phyloP scores from a whole-genome alignment of 2,329 filamentous ascomycete genomes.

The Xylaria sp. region DNA sequence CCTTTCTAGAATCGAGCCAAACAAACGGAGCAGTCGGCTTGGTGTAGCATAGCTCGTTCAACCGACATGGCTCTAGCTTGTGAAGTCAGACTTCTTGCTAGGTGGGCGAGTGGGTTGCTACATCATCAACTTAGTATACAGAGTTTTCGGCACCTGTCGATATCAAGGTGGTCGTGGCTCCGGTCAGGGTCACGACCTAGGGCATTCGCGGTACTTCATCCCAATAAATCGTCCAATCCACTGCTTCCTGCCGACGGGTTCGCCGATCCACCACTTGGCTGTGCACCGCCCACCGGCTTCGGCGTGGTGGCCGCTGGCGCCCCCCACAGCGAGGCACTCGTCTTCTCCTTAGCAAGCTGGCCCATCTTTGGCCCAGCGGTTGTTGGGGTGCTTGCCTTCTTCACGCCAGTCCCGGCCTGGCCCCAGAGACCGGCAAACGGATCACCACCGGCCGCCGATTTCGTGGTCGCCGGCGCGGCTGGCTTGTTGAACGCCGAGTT shows the following conservation, averaged over 20 bases:
- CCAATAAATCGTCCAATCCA: constrained; percentile 38
- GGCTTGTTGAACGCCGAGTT: constrained; percentile 54
- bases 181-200: background rate
- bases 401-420: constrained; percentile 71
- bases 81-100: constrained; percentile 18
- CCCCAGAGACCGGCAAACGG: constrained; percentile 90
- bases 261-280: constrained; percentile 1
- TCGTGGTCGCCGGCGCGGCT: constrained; percentile 49
- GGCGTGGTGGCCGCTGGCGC: constrained; percentile 53
- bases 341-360: constrained; percentile 97
- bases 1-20: constrained; percentile 45
- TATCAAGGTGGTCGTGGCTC: constrained; percentile 4
- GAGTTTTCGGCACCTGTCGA: constrained; percentile 2
- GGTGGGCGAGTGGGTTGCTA: constrained; percentile 1
- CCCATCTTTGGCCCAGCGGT: constrained; percentile 78
- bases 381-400: constrained; percentile 69
- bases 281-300: constrained; percentile 28
- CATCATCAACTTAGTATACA: constrained; percentile 15
- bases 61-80: constrained; percentile 29
- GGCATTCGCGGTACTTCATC: constrained; percentile 21
- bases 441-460: constrained; percentile 69
- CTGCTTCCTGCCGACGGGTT: constrained; percentile 28
- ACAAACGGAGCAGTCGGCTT: constrained; percentile 28
- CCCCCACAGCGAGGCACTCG: constrained; percentile 92
- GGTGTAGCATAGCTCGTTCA: constrained; percentile 16